phyloP scores from a whole-genome alignment of 805 yeast species.

The Cyberlindnera mycetangii region DNA sequence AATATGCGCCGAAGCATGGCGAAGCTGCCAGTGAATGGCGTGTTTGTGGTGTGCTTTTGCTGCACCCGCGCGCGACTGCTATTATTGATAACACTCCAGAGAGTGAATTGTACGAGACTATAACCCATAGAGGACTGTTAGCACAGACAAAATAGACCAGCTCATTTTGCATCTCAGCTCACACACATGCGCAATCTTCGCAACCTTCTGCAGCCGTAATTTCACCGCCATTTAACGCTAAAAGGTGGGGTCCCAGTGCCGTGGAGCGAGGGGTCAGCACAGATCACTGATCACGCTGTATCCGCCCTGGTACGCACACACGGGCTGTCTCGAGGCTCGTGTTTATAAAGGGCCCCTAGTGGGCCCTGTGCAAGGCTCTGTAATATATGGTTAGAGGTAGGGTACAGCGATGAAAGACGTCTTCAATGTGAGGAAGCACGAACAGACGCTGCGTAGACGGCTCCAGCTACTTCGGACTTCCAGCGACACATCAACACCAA shows the following conservation, averaged over 20 bases:
- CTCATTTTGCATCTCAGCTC: too few relatives aligned
- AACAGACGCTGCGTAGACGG: conserved; percentile 7
- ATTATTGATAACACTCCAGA: too few relatives aligned
- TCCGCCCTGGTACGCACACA: not conserved
- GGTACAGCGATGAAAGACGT: not conserved
- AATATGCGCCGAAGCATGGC: not conserved
- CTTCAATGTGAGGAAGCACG: conserved; percentile 4
- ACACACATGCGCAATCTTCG: too few relatives aligned
- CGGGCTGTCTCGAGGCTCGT: conserved; percentile 1
- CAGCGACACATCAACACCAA: not conserved
- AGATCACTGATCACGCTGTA: not conserved
- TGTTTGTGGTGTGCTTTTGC: conserved; percentile 5
- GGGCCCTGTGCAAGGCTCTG: not conserved
- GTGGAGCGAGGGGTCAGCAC: too few relatives aligned
- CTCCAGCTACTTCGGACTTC: not conserved
- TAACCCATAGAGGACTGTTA: too few relatives aligned
- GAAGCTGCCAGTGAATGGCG: not conserved
- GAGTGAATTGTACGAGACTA: too few relatives aligned
- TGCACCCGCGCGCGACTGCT: too few relatives aligned
- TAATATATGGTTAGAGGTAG: too few relatives aligned
- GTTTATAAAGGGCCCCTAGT: not conserved
- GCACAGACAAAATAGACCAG: too few relatives aligned
- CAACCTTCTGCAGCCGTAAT: too few relatives aligned
- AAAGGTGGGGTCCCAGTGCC: too few relatives aligned
- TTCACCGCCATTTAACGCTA: too few relatives aligned